Percentiles rank a stretch among this genome's conserved stretches.
phyloP scores from a whole-genome alignment of 768 basidiomycete genomes.

The Asterophora lycoperdoides region DNA sequence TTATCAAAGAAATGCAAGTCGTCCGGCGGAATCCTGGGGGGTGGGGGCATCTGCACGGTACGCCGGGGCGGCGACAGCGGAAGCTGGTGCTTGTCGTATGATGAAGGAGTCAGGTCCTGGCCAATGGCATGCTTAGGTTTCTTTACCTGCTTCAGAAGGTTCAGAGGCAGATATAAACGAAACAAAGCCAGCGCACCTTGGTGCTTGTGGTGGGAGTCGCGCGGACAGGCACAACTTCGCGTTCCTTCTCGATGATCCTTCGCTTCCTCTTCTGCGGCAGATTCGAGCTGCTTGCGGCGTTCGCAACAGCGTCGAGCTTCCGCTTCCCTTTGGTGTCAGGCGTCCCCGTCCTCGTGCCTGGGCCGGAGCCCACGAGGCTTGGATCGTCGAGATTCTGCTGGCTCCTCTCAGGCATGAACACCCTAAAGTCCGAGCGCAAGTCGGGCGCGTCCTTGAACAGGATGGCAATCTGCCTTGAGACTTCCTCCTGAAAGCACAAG shows the following conservation, averaged over 20 bases:
- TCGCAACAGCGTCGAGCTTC: conserved; percentile 30
- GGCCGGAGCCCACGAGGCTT: conserved; percentile 17
- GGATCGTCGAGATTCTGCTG: conserved; percentile 47
- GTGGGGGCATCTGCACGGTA: conserved; percentile 21
- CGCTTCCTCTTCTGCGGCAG: conserved; percentile 69
- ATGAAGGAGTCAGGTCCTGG: conserved; percentile 36
- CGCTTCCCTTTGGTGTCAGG: conserved; percentile 41
- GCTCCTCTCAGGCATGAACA: conserved; percentile 67
- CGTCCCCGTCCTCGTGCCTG: conserved; percentile 32
- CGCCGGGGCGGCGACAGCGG: conserved; percentile 26
- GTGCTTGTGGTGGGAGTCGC: conserved; percentile 26
- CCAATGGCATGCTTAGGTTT: conserved; percentile 35
- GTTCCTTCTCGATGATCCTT: conserved; percentile 49
- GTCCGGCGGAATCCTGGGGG: conserved; percentile 30
- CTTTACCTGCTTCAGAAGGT: conserved; percentile 19
- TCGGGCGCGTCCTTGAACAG: conserved; percentile 77
- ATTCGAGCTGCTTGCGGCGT: conserved; percentile 32
- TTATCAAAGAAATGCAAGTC: conserved; percentile 88
- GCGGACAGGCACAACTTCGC: conserved; percentile 32
- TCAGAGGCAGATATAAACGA: conserved; percentile 4
- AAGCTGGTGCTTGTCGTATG: conserved; percentile 36
- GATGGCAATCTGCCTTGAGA: conserved; percentile 60
- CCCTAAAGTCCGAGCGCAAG: conserved; percentile 65
- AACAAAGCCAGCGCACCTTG: conserved; percentile 33
- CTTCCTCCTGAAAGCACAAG: conserved; percentile 46